Evolutionary conservation across 768 basidiomycete genomes (phyloP), one percentile per base, ranked within the genome.

Genomic region (Termitomyces sp.): DNA sequence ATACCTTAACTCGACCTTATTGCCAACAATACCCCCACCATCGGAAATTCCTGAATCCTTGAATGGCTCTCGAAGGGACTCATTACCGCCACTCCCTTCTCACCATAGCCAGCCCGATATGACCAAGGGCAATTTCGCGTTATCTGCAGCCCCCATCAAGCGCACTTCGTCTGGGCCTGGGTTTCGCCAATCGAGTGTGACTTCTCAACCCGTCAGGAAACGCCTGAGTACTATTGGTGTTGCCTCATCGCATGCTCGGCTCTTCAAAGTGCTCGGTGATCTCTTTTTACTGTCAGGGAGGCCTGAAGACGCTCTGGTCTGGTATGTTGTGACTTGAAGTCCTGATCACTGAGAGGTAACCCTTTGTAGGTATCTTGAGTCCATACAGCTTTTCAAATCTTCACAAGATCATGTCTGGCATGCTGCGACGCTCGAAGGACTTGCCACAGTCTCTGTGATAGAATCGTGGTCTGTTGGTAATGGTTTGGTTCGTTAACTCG

Each of bases 251-350:
- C 90, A 90, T 71, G 96, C 89, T 26, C 78, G 96, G 56, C 78
- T 96, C 37, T 90, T 86, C 72, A 98, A 96, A 72, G 80, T 95
- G 26, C 79, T 93, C 14, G 96, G 87, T 0, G 94, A 98, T 70
- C 82, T 97, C 63, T 95, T 89, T 72, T 74, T 98, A 18, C 75
- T 98, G 26, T 82, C 93, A 7, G 96, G 97, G n/a, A 79, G 92
- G 61, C 82, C 85, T 37, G 84, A 86, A 49, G 95, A 98, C 66
- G 89, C 96, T 1, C 74, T 79, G 40, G 79, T 89, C 52, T 93
- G 93, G 92, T 95, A 73, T 52, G 76, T 70, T 49, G 44, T 14
- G 13, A 53, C 24, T 50, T 10, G 18, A 4, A 46, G 3, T 27
- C 43, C 42, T 30, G 3, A 27, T 42, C 18, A 26, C 48, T 40